These are phyloP conservation scores for Beta vulgaris DNA, from an alignment of 148 eudicot species.

Conservation along the genomic window DNA sequence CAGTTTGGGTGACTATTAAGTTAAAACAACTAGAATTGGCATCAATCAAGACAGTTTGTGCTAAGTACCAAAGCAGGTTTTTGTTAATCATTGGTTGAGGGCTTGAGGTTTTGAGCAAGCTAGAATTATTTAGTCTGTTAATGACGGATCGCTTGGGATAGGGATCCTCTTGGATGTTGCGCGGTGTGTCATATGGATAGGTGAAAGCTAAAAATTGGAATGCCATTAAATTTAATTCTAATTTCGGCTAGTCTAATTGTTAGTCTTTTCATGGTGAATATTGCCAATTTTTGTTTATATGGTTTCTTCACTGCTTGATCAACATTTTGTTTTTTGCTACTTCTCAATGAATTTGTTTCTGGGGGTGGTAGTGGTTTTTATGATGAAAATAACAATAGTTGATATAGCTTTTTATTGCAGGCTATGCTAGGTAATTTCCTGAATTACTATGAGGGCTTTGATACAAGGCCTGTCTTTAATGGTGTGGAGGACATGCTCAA, in stretches of 20 bases:
- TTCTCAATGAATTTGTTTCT: no score
- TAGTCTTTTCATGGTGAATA: no score
- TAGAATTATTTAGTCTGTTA: not conserved
- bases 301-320: no score
- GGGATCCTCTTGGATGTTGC: not conserved
- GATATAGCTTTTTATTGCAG: conserved; percentile 35
- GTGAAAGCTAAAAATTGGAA: no score
- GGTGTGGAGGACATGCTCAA: conserved; percentile 81
- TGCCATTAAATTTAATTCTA: no score
- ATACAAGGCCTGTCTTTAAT: conserved; percentile 71
- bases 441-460: conserved; percentile 58
- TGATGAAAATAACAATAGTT: not conserved
- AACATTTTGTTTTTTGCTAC: no score
- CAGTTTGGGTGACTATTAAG: not conserved
- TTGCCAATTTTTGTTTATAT: no score
- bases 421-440: conserved; percentile 49
- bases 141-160: not conserved
- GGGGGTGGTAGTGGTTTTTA: not conserved
- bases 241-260: no score
- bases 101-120: no score
- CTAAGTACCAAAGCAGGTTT: not conserved
- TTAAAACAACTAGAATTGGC: not conserved
- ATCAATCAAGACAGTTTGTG: not conserved
- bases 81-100: not conserved
- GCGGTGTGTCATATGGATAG: no score